Conservation (phyloP, 176 grass and related monocot species). For the Leersia perrieri region DNA sequence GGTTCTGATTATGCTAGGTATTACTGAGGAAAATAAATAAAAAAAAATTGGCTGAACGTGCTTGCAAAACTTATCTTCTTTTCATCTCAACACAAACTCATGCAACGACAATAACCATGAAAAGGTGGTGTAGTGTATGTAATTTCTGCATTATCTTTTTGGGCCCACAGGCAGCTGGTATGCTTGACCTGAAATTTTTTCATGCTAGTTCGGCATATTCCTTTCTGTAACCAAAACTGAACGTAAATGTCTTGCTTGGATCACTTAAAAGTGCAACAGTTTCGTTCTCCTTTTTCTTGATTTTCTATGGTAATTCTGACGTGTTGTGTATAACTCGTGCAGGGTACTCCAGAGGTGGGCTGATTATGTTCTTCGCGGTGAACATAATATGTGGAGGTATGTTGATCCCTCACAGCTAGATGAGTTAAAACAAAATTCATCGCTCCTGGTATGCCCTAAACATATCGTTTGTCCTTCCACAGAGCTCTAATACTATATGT, state of each 20-base stretch:
- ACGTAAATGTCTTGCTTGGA: background rate
- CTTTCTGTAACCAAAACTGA: background rate
- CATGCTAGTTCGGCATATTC: background rate
- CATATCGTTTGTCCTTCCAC: slow-evolving; percentile 20
- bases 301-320: background rate
- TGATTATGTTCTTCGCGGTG: slow-evolving; percentile 77
- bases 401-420: slow-evolving; percentile 5
- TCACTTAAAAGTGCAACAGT: background rate
- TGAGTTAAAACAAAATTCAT: background rate
- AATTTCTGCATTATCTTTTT: background rate
- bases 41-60: background rate
- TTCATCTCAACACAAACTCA: background rate
- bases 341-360: slow-evolving; percentile 96
- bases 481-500: slow-evolving; percentile 90
- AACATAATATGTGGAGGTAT: slow-evolving; percentile 99
- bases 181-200: background rate
- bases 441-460: slow-evolving; percentile 9
- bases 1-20: slow-evolving; percentile 99
- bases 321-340: slow-evolving; percentile 1
- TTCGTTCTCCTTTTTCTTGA: background rate
- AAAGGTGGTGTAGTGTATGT: background rate
- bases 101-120: background rate
- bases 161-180: background rate
- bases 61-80: slow-evolving; percentile 10
- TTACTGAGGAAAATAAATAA: background rate